Base-by-base conservation (phyloP, 257 asterid genomes). In the Solanum etuberosum region DNA sequence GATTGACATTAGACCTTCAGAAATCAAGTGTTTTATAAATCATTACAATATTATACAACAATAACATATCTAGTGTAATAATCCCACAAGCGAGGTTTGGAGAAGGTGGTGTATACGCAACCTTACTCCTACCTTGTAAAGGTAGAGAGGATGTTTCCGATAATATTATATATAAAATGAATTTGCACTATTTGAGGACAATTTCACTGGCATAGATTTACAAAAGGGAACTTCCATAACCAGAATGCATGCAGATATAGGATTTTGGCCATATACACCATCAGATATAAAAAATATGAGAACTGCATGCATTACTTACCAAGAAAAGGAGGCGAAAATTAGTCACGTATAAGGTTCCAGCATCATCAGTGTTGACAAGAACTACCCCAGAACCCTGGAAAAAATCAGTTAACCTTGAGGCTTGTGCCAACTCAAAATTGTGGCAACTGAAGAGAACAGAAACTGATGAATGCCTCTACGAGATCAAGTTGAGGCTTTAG, bases 271-370 rank as follows among this genome's bases (percentile, higher is more conserved):
- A 81, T 18, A 46, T 48, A 51, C 85, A 48, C 20, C 85, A 81
- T 48, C 65, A 32, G 63, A n/a, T 35, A 68, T 31, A 84, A 11
- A 84, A 11, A 67, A 5, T 11, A 84, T 27, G 74, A 59, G 37
- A 51, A 61, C 57, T 42, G n/a, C 78, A 82, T 89, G 68, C 10
- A 87, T 86, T 82, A 89, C 93, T 92, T 83, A 94, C 99, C 98
- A 97, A 91, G 92, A 97, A 96, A 88, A 97, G 97, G 89, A 97
- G 98, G 86, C 99, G 99, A 87, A 91, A 97, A 90, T 97, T 97
- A 73, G 99, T 97, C 54, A 97, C 93, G 40, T 91, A 97, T 92
- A 97, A 89, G 37, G 97, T 94, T 87, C 99, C 99, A 54, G 99
- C 99, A 89, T 94, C 96, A 59, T 94, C 98, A 84, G 89, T 95